Evolutionary conservation across 805 yeast species (phyloP).

Genomic region (Cyberlindnera bimundalis): DNA sequence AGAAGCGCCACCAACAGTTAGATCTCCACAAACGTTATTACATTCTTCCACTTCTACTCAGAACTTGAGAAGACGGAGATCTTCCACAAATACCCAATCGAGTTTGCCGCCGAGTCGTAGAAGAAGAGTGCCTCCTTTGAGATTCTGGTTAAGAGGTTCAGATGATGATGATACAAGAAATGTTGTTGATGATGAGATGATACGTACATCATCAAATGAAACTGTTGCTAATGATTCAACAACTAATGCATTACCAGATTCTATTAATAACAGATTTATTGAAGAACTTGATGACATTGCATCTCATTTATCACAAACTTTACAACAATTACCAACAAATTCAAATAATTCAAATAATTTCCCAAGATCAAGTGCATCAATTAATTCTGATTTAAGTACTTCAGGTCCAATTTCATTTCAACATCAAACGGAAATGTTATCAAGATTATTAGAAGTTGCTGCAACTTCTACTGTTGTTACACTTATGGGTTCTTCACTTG

Average conservation of each 20-base stretch:
- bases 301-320: conserved; percentile 13
- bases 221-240: too few species aligned
- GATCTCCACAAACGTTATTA: neutral
- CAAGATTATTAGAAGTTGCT: conserved; percentile 41
- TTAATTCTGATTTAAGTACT: conserved; percentile 6
- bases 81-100: conserved; percentile 18
- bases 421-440: conserved; percentile 40
- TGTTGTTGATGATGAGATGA: neutral
- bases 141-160: conserved; percentile 18
- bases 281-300: conserved; percentile 26
- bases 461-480: conserved; percentile 43
- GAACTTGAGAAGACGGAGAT: conserved; percentile 25
- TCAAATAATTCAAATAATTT: neutral
- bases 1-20: too few species aligned
- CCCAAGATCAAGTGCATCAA: conserved; percentile 5
- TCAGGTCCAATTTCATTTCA: conserved; percentile 17
- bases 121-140: conserved; percentile 21
- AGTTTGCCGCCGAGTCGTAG: conserved; percentile 22
- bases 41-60: too few species aligned
- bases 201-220: too few species aligned
- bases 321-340: conserved; percentile 1
- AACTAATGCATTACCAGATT: neutral
- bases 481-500: conserved; percentile 31
- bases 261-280: conserved; percentile 10
- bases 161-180: neutral